Evolutionary conservation across 192 early-diverging fungal genomes (phyloP), one percentile per base, ranked within the genome.

Genomic region (Coemansia sp.): DNA sequence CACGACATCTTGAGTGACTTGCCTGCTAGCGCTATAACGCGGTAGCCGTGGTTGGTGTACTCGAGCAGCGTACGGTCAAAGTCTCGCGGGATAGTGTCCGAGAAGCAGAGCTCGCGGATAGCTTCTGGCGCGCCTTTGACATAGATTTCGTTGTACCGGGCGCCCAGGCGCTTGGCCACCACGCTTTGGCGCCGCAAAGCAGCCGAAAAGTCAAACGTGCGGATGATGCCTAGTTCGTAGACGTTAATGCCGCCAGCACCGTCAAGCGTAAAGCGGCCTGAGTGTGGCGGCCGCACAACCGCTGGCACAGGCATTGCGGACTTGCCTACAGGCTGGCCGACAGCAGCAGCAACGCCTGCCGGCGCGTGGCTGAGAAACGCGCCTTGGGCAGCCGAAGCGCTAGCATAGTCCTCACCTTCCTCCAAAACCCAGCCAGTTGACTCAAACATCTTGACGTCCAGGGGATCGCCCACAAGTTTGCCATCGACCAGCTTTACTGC

Each of bases 61-160:
- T 85, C 86, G 29, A 87, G 75, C 14, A 99, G 83, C 26, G 83
- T 80, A 48, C 88, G 83, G 53, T 90, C 78, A 67, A 93, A 98
- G 77, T 98, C 89, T 8, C 72, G 62, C 0, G 98, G 98, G 15
- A 99, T 56, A 4, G 93, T 87, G 32, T 88, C 90, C 22, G 88
- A 84, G 57, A 62, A 71, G 67, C 98, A 99, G 43, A 99, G 91
- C 37, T 90, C 84, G 29, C 84, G 80, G 83, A 99, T 91, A 1
- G 90, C 92, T 71, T 99, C 98, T 4, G 98, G 98, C 3, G 98
- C 98, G 6, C 98, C 98, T 76, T 99, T 99, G 10, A 94, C 92
- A 67, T 90, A 99, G 6, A 95, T 87, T 53, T 82, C 74, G 64
- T 73, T 82, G 70, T 82, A 76, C 14, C 70, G 59, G 17, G 79